Percentiles rank a stretch among this genome's conserved stretches.
These are phyloP conservation scores for Megacollybia marginata DNA, from an alignment of 768 basidiomycete species.

Conservation along the genomic window DNA sequence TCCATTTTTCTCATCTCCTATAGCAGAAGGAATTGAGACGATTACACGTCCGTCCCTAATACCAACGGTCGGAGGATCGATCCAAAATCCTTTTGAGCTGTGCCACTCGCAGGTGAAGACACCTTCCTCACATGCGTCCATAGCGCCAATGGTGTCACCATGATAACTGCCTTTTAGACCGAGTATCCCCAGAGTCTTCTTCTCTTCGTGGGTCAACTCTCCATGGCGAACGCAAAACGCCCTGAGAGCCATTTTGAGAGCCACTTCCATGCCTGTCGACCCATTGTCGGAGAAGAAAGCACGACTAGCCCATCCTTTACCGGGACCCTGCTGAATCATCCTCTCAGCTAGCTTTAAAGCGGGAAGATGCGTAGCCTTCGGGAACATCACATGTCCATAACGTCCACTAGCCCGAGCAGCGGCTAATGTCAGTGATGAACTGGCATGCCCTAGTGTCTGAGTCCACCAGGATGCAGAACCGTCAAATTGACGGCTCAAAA, in stretches of 20 bases:
- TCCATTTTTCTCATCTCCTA: slow-evolving; percentile 24
- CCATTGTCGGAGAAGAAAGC: slow-evolving; percentile 95
- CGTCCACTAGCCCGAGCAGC: slow-evolving; percentile 87
- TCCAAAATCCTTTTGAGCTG: slow-evolving; percentile 85
- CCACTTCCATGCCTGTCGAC: slow-evolving; percentile 96
- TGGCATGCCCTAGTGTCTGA: slow-evolving; percentile 80
- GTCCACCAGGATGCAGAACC: slow-evolving; percentile 99
- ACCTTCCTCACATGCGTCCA: slow-evolving; percentile 91
- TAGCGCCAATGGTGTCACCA: slow-evolving; percentile 94
- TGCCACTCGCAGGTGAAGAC: slow-evolving; percentile 98
- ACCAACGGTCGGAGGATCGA: slow-evolving; percentile 78
- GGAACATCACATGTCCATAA: slow-evolving; percentile 97
- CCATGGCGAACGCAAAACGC: slow-evolving; percentile 42
- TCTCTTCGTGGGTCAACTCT: slow-evolving; percentile 25
- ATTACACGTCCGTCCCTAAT: slow-evolving; percentile 52
- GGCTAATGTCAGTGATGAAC: slow-evolving; percentile 71
- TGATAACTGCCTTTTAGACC: slow-evolving; percentile 93
- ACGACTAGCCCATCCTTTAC: slow-evolving; percentile 83
- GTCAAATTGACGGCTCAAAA: slow-evolving; percentile 64
- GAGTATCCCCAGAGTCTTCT: slow-evolving; percentile 62
- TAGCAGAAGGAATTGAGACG: slow-evolving; percentile 46
- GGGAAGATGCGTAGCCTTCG: slow-evolving; percentile 78
- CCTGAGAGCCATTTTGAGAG: slow-evolving; percentile 91
- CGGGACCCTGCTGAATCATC: slow-evolving; percentile 68
- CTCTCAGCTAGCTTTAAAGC: slow-evolving; percentile 80